Conservation (phyloP, 257 asterid species). For the Salvia hispanica region DNA sequence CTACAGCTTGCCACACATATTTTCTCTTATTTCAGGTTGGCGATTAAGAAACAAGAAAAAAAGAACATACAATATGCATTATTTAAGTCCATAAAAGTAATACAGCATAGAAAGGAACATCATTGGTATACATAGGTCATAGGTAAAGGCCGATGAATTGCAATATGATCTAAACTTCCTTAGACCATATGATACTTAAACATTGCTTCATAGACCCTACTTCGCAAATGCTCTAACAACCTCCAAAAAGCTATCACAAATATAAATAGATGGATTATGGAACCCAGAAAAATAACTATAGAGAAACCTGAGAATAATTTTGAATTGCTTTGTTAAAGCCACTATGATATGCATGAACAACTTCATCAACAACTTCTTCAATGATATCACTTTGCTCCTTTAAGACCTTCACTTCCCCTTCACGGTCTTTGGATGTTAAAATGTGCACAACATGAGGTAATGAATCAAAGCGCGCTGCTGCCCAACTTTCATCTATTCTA, state of each 20-base stretch:
- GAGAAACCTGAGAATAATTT: constrained; percentile 95
- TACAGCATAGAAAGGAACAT: constrained; percentile 8
- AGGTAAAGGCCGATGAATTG: constrained; percentile 1
- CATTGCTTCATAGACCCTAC: constrained; percentile 1
- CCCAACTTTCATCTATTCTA: constrained; percentile 93
- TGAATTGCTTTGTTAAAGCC: constrained; percentile 99
- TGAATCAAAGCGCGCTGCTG: constrained; percentile 94
- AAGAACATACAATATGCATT: background rate
- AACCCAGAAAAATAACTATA: constrained; percentile 23
- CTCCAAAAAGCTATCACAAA: constrained; percentile 24
- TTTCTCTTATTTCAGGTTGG: background rate
- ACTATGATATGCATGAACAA: constrained; percentile 95
- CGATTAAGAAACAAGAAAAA: background rate
- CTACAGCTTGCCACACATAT: background rate
- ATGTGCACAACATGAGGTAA: constrained; percentile 98
- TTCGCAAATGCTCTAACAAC: background rate
- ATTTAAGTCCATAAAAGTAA: background rate
- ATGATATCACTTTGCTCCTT: constrained; percentile 95
- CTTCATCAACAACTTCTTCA: constrained; percentile 99
- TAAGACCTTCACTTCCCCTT: constrained; percentile 75
- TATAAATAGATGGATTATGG: constrained; percentile 15
- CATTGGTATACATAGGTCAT: constrained; percentile 9
- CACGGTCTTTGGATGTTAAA: constrained; percentile 95
- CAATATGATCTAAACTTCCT: constrained; percentile 22
- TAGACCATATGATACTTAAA: background rate